Evolutionary conservation across 495 filamentous ascomycete genomes (phyloP), one percentile per base, ranked within the genome.

Genomic region (Lophium mytilinum): DNA sequence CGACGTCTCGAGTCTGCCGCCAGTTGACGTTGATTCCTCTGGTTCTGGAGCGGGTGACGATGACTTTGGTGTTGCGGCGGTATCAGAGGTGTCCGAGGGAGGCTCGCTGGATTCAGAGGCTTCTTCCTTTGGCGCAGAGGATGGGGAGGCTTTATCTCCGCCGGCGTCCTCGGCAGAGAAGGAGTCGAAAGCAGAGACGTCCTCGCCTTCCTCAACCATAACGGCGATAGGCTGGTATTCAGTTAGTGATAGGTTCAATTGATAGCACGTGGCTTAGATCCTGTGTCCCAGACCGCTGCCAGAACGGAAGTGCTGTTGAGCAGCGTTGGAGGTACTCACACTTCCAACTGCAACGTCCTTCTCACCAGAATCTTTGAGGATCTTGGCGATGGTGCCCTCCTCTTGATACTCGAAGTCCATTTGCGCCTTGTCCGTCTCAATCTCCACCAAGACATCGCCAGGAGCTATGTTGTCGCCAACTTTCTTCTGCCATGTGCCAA

Each of bases 351-450:
- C 71, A 60, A 99, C 80, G 70, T 97, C 94, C 78, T 97, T 97
- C 73, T 87, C 90, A 45, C 94, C 94, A 35, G 84, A 84, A 2
- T 95, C 88, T 76, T 90, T 95, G 71, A 99, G 73, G 57, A 97
- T 81, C 81, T 96, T 97, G 56, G 94, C 94, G 55, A 99, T 76
- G 36, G 95, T 79, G 76, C 94, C 93, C 69, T 99, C 93, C 62
- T 99, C 93, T 73, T 99, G 94, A 73, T 94, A 99, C 73, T 99
- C 94, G 67, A 99, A 99, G 78, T 99, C 94, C 94, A 99, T 99
- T 74, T 99, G 94, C 41, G 94, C 94, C 80, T 99, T 99, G 74
- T 99, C 94, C 68, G 94, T 99, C 78, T 99, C 94, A 69, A 99
- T 97, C 78, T 99, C 94, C 33, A 97, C 94, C 56, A 99, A 75